A percentile compares a stretch with the other conserved stretches of the same genome.
Evolutionary conservation across 169 alveolate species (phyloP).

Genomic region (Pseudocohnilembus persalinus): DNA sequence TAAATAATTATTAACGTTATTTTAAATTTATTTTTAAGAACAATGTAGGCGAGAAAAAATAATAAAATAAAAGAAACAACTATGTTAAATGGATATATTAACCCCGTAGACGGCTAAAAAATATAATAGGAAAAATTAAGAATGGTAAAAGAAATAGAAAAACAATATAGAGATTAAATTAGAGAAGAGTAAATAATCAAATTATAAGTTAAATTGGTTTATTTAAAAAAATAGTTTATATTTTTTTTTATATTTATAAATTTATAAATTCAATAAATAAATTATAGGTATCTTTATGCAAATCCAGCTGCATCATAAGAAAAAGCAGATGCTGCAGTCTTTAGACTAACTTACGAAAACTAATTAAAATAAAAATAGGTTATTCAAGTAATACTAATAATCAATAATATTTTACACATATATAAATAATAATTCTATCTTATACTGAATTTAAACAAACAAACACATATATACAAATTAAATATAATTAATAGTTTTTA

Average conservation of each 20-base stretch:
- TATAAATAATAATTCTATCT: neutral
- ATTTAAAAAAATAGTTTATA: neutral
- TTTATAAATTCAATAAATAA: neutral
- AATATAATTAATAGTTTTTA: no score
- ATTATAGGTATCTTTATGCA: constrained; percentile 3
- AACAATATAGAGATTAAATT: constrained; percentile 28
- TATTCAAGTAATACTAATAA: neutral
- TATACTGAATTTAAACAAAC: neutral
- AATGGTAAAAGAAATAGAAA: constrained; percentile 30
- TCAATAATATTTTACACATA: no score
- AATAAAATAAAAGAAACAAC: constrained; percentile 28
- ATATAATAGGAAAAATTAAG: constrained; percentile 20
- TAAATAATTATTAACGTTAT: no score
- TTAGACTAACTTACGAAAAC: constrained; percentile 39
- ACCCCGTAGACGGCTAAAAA: constrained; percentile 24
- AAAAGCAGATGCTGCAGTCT: constrained; percentile 48
- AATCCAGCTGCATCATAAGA: constrained; percentile 44
- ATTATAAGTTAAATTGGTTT: no score
- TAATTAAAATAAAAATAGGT: constrained; percentile 31
- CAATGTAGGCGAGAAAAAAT: constrained; percentile 13
- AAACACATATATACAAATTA: neutral
- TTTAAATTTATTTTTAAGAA: neutral
- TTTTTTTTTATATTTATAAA: neutral
- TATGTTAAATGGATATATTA: constrained; percentile 18
- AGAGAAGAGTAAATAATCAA: constrained; percentile 22